These are phyloP conservation scores for Leptomonas pyrrhocoris DNA, from an alignment of 208 protist species.

Conservation along the genomic window DNA sequence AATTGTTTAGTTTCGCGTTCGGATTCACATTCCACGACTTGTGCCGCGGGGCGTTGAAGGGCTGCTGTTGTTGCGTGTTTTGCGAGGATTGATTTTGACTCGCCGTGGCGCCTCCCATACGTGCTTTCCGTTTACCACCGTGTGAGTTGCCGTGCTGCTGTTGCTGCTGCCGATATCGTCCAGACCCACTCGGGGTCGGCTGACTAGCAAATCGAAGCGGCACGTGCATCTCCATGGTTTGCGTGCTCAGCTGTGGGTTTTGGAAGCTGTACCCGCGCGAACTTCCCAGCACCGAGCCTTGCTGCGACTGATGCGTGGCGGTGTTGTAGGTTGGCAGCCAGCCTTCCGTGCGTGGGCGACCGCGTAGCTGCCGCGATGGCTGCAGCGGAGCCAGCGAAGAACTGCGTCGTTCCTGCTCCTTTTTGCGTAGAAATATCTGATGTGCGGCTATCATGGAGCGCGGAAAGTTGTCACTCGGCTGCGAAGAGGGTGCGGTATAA, in stretches of 20 bases:
- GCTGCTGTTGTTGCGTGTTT: background rate
- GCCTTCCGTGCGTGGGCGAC: conserved; percentile 19
- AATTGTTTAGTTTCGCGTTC: no score
- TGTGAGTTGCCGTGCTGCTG: conserved; percentile 9
- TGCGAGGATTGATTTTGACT: background rate
- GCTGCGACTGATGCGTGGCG: conserved; percentile 7
- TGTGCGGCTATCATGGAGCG: conserved; percentile 19
- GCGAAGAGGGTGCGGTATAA: background rate
- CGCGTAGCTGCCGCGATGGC: background rate
- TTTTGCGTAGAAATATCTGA: conserved; percentile 28
- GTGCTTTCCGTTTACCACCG: background rate
- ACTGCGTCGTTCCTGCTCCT: conserved; percentile 28
- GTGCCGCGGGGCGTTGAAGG: no score
- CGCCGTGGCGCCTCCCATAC: background rate
- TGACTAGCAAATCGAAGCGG: conserved; percentile 24
- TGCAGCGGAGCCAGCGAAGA: conserved; percentile 19
- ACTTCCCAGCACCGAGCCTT: conserved; percentile 21
- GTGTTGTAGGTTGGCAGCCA: conserved; percentile 1
- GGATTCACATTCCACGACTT: no score
- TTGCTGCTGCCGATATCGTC: background rate
- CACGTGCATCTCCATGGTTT: conserved; percentile 35
- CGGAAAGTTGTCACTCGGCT: conserved; percentile 11
- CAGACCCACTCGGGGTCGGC: background rate
- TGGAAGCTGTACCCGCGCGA: conserved; percentile 27
- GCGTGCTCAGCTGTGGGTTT: conserved; percentile 39